A percentile compares a stretch with the other conserved stretches of the same genome.
Conservation (phyloP, 441 rosid genomes). For the Gossypium schwendimanii region DNA sequence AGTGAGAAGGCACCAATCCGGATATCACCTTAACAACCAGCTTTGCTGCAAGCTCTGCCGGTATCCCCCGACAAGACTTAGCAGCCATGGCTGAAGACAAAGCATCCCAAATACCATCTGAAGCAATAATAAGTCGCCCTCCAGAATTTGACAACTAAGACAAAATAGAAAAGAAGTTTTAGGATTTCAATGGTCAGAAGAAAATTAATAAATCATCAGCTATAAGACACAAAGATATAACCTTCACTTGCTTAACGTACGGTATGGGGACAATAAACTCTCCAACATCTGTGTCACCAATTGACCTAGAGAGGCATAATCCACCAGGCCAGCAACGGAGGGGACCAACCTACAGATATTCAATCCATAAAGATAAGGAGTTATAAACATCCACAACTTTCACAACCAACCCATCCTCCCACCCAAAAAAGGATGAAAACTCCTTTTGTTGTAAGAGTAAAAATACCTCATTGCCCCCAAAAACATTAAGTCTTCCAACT, state of each 20-base stretch:
- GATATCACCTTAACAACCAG: conserved; percentile 80
- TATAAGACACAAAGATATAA: conserved; percentile 17
- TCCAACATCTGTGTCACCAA: conserved; percentile 93
- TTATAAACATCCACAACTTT: not conserved
- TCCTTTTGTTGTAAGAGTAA: not conserved
- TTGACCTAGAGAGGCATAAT: conserved; percentile 91
- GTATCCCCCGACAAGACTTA: conserved; percentile 80
- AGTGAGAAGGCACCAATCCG: not conserved
- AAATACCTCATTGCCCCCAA: conserved; percentile 84
- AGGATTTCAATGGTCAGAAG: not conserved
- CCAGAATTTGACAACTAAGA: conserved; percentile 79
- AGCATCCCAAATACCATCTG: conserved; percentile 98
- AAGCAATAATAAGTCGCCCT: conserved; percentile 90
- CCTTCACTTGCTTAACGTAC: conserved; percentile 97
- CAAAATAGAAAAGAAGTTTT: conserved; percentile 9
- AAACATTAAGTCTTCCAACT: conserved; percentile 90
- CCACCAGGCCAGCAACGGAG: conserved; percentile 99
- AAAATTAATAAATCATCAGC: not conserved
- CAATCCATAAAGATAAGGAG: conserved; percentile 1
- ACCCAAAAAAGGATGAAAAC: not conserved
- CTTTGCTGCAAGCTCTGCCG: conserved; percentile 93
- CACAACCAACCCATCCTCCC: not conserved
- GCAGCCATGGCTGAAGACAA: conserved; percentile 89
- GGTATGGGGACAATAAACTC: conserved; percentile 93
- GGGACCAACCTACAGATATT: conserved; percentile 71